These are phyloP conservation scores for Scedosporium apiospermum DNA, from an alignment of 2,329 filamentous ascomycete genomes.

Conservation along the genomic window DNA sequence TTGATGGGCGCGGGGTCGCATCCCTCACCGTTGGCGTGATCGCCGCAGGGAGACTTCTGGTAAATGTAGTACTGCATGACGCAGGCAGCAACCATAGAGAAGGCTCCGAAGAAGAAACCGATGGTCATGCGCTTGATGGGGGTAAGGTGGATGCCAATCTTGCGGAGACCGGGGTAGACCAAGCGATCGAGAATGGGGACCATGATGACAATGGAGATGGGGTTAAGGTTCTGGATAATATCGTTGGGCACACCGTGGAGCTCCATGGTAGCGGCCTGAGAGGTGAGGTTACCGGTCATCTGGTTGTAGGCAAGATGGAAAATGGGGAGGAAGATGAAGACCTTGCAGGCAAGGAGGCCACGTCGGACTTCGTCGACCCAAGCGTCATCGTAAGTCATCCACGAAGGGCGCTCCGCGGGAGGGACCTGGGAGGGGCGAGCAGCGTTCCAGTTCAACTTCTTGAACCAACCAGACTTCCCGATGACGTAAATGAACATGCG, in stretches of 20 bases:
- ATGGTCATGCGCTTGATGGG: constrained; percentile 67
- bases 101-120: constrained; percentile 57
- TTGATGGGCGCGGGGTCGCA: constrained; percentile 54
- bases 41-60: constrained; percentile 49
- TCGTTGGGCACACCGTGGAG: constrained; percentile 69
- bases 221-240: constrained; percentile 65
- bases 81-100: constrained; percentile 50
- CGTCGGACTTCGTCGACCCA: constrained; percentile 74
- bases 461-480: constrained; percentile 54
- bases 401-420: constrained; percentile 45
- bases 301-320: constrained; percentile 52
- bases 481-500: constrained; percentile 50
- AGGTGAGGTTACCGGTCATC: constrained; percentile 50
- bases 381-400: constrained; percentile 77
- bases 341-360: constrained; percentile 59
- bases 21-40: constrained; percentile 35
- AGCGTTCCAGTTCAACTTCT: constrained; percentile 57
- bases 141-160: constrained; percentile 54
- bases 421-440: constrained; percentile 58
- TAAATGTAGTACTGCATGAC: constrained; percentile 57
- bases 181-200: constrained; percentile 62
- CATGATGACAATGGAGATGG: constrained; percentile 65
- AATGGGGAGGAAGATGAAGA: constrained; percentile 61
- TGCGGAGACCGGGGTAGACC: constrained; percentile 60
- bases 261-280: constrained; percentile 57